Evolutionary conservation across 2,329 filamentous ascomycete genomes (phyloP).

Genomic region (Aspergillus thermomutatus): DNA sequence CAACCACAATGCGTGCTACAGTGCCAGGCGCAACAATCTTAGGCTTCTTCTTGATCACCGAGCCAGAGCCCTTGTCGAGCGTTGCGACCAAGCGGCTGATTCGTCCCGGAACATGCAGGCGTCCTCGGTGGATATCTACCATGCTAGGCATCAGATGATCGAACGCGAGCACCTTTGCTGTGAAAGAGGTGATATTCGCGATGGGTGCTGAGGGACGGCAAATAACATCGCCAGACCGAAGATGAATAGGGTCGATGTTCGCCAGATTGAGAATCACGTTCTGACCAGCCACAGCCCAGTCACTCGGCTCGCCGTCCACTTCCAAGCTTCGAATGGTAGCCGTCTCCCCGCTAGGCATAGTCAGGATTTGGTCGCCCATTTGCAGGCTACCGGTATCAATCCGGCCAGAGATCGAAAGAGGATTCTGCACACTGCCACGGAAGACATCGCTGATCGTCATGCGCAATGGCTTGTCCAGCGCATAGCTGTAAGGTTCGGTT

Average conservation of each 20-base stretch:
- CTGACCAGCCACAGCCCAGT: slow-evolving; percentile 92
- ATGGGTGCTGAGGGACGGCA: slow-evolving; percentile 69
- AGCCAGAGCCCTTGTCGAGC: slow-evolving; percentile 75
- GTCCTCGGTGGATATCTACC: slow-evolving; percentile 83
- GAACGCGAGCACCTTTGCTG: slow-evolving; percentile 81
- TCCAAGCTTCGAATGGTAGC: slow-evolving; percentile 80
- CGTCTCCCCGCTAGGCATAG: slow-evolving; percentile 77
- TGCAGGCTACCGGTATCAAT: slow-evolving; percentile 83
- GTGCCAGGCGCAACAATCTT: slow-evolving; percentile 76
- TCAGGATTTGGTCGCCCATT: slow-evolving; percentile 72
- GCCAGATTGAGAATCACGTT: slow-evolving; percentile 79
- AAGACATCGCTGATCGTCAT: slow-evolving; percentile 88
- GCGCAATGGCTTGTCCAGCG: slow-evolving; percentile 74
- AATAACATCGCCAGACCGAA: slow-evolving; percentile 82
- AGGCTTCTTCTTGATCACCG: slow-evolving; percentile 76
- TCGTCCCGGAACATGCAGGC: slow-evolving; percentile 72
- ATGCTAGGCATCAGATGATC: slow-evolving; percentile 85
- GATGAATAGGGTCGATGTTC: slow-evolving; percentile 79
- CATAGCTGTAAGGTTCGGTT: slow-evolving; percentile 69
- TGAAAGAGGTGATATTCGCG: slow-evolving; percentile 68
- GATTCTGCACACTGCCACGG: slow-evolving; percentile 72
- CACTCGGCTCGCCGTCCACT: slow-evolving; percentile 66
- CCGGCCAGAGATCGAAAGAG: slow-evolving; percentile 79
- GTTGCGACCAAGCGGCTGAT: slow-evolving; percentile 69
- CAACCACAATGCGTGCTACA: slow-evolving; percentile 73